Evolutionary conservation across 371 early-diverging fungal species (phyloP).

Genomic region (Chytridium lagenaria): DNA sequence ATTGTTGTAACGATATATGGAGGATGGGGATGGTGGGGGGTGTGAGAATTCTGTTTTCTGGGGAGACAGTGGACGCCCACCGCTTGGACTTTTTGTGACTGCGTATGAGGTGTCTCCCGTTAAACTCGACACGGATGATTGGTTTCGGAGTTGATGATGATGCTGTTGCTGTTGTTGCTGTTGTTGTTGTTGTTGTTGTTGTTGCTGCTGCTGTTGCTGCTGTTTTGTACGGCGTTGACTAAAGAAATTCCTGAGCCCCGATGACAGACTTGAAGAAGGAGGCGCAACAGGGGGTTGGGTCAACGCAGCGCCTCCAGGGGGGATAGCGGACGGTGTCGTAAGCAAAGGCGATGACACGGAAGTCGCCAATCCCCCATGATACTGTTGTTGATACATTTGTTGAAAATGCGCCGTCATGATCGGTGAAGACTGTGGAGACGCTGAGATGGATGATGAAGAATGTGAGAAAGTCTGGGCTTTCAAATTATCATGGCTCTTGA

Average conservation of each 20-base stretch:
- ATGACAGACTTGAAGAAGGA: not conserved
- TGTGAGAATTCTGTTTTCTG: not conserved
- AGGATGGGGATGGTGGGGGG: not conserved
- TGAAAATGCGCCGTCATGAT: constrained; percentile 3
- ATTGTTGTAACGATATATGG: not conserved
- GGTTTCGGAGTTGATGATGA: not conserved
- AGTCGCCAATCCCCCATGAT: not conserved
- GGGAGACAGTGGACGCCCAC: not conserved
- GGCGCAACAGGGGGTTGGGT: not conserved
- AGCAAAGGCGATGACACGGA: not conserved
- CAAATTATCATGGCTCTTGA: constrained; percentile 7
- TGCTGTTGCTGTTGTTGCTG: constrained; percentile 13
- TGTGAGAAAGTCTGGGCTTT: not conserved
- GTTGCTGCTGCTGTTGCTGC: constrained; percentile 14
- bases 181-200: not conserved
- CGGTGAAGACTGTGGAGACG: constrained; percentile 9
- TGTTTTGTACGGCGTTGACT: not conserved
- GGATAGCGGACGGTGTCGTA: not conserved
- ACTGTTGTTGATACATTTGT: not conserved
- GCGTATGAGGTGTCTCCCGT: not conserved
- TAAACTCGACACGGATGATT: not conserved
- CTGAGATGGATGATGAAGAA: not conserved
- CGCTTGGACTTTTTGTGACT: not conserved
- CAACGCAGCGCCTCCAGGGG: constrained; percentile 16
- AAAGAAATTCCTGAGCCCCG: constrained; percentile 3